Conservation (phyloP, 345 rosid genomes). For the Gossypium arboreum region DNA sequence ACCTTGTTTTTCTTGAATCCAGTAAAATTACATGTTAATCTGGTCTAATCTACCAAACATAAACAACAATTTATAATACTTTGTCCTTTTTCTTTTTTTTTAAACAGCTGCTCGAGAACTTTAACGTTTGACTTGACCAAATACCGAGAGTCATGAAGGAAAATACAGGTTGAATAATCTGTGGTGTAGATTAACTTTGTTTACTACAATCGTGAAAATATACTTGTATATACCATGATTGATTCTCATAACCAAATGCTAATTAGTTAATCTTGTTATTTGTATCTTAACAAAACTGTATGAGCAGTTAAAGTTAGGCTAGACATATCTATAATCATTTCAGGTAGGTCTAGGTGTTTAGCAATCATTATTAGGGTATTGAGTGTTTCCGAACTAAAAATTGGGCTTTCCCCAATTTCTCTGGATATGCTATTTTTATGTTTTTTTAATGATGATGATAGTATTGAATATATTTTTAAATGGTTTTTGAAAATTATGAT, state of each 20-base stretch:
- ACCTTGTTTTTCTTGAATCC: background rate
- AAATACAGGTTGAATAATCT: background rate
- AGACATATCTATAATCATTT: background rate
- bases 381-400: background rate
- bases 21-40: background rate
- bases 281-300: background rate
- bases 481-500: background rate
- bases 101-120: slow-evolving; percentile 85
- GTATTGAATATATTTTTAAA: background rate
- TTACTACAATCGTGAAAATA: background rate
- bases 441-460: background rate
- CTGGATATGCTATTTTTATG: background rate
- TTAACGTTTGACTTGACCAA: slow-evolving; percentile 78
- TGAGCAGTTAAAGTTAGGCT: background rate
- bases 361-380: background rate
- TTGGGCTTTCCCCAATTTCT: background rate
- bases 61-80: background rate
- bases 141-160: slow-evolving; percentile 53
- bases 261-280: background rate
- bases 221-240: background rate
- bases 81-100: background rate
- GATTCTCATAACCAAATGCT: background rate
- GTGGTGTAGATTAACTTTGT: slow-evolving; percentile 4
- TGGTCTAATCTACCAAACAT: background rate
- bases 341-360: background rate